These are phyloP conservation scores for Pseudogymnoascus sp. DNA, from an alignment of 2,329 filamentous ascomycete species.

Conservation along the genomic window DNA sequence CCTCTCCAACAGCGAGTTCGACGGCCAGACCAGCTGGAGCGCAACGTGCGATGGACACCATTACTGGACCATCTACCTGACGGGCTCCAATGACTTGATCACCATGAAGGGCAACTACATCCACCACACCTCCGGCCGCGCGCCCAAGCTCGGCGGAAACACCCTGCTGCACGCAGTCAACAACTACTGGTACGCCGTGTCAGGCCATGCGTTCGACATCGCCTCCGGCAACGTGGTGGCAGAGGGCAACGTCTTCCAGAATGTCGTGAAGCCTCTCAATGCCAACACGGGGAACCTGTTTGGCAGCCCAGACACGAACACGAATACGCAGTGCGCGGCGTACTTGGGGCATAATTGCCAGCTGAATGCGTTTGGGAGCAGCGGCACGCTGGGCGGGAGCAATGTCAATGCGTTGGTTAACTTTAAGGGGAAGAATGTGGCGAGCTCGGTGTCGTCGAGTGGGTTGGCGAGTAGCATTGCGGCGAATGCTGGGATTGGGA, in stretches of 20 bases:
- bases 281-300: conserved; percentile 12
- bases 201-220: conserved; percentile 51
- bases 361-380: conserved; percentile 18
- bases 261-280: conserved; percentile 29
- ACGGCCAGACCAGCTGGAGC: conserved; percentile 46
- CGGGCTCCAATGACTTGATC: conserved; percentile 46
- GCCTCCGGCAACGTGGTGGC: conserved; percentile 40
- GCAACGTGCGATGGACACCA: conserved; percentile 50
- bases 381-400: conserved; percentile 26
- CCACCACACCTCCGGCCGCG: conserved; percentile 48
- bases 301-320: conserved; percentile 16
- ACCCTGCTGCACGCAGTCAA: conserved; percentile 51
- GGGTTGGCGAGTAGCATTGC: conserved; percentile 26
- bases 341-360: conserved; percentile 19
- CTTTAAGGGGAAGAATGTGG: conserved; percentile 26
- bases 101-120: conserved; percentile 55
- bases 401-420: conserved; percentile 25
- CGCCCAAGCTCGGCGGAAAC: conserved; percentile 48
- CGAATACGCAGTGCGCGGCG: conserved; percentile 15
- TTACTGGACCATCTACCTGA: conserved; percentile 53
- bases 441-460: conserved; percentile 22
- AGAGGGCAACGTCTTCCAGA: conserved; percentile 52
- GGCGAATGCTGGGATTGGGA: conserved; percentile 27
- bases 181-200: conserved; percentile 51
- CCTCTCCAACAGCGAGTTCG: conserved; percentile 52